A percentile compares a stretch with the other conserved stretches of the same genome.
phyloP scores from a whole-genome alignment of 768 basidiomycete genomes.

The Russula lepida region DNA sequence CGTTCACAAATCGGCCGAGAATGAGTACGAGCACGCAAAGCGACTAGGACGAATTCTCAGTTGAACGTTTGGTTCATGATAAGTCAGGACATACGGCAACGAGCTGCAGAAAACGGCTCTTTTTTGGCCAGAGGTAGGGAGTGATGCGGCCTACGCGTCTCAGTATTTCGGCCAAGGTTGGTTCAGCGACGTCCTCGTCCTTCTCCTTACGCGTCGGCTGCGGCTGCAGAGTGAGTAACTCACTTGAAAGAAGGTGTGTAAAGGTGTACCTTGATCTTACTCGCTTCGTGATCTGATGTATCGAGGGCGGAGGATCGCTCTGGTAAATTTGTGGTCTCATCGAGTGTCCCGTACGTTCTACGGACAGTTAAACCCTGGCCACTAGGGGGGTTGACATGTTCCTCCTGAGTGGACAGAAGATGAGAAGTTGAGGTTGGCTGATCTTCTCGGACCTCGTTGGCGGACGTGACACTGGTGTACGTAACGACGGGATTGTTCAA shows the following conservation, averaged over 20 bases:
- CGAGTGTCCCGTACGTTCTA: constrained; percentile 73
- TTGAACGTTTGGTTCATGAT: not conserved
- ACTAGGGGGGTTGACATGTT: constrained; percentile 38
- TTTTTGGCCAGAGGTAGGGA: constrained; percentile 83
- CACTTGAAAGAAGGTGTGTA: constrained; percentile 11
- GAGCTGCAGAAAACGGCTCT: constrained; percentile 54
- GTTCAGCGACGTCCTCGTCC: constrained; percentile 50
- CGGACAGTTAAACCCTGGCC: constrained; percentile 47
- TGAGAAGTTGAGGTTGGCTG: constrained; percentile 42
- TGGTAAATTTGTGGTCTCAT: constrained; percentile 40
- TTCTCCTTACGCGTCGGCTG: constrained; percentile 31
- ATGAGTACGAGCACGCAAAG: constrained; percentile 64
- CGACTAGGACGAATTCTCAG: constrained; percentile 31
- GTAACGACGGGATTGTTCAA: constrained; percentile 56
- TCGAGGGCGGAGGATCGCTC: constrained; percentile 42
- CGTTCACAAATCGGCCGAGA: constrained; percentile 68
- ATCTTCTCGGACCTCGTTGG: constrained; percentile 29
- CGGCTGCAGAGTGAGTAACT: constrained; percentile 1
- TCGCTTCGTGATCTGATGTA: constrained; percentile 26
- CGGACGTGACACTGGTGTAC: constrained; percentile 46
- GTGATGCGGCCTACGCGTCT: constrained; percentile 54
- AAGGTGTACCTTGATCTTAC: constrained; percentile 22
- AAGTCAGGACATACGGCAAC: constrained; percentile 43
- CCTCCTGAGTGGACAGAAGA: constrained; percentile 44
- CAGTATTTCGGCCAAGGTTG: constrained; percentile 64